Percentiles rank a stretch among this genome's conserved stretches.
Evolutionary conservation across 352 stramenopile species (phyloP).

Genomic region (Aphanomyces astaci): DNA sequence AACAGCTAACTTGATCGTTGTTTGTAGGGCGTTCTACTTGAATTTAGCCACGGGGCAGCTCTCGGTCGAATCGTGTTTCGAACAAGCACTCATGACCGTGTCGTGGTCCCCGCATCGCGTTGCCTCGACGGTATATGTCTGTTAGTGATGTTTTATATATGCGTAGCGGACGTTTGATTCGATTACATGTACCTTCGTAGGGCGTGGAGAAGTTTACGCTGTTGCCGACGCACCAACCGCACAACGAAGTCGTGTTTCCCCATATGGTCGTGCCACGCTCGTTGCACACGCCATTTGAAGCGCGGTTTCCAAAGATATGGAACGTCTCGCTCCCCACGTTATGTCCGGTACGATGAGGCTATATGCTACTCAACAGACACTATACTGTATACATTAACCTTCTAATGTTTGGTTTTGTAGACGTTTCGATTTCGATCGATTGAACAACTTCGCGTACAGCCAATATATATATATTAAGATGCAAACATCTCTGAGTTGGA

Average conservation of each 20-base stretch:
- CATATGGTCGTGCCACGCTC: background rate
- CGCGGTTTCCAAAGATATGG: constrained; percentile 2
- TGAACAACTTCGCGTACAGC: background rate
- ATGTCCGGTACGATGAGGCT: background rate
- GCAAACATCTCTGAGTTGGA: background rate
- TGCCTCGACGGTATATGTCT: background rate
- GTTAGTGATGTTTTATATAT: background rate
- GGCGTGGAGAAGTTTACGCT: background rate
- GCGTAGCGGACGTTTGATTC: too few species aligned
- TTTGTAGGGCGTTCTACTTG: constrained; percentile 3
- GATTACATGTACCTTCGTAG: background rate
- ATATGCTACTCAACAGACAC: too few species aligned
- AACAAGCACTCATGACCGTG: background rate
- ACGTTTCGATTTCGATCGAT: constrained; percentile 5
- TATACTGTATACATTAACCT: too few species aligned
- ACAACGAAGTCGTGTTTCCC: constrained; percentile 5
- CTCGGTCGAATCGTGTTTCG: background rate
- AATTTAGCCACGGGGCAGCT: constrained; percentile 1
- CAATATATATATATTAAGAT: background rate
- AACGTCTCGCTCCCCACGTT: background rate
- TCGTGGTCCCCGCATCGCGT: constrained; percentile 1
- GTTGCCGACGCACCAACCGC: background rate
- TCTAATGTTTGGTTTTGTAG: background rate
- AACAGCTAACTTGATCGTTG: background rate
- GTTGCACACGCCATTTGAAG: background rate